Evolutionary conservation across 106 monocot genomes (phyloP), one percentile per base, ranked within the genome.

Genomic region (Iris macrosiphon): DNA sequence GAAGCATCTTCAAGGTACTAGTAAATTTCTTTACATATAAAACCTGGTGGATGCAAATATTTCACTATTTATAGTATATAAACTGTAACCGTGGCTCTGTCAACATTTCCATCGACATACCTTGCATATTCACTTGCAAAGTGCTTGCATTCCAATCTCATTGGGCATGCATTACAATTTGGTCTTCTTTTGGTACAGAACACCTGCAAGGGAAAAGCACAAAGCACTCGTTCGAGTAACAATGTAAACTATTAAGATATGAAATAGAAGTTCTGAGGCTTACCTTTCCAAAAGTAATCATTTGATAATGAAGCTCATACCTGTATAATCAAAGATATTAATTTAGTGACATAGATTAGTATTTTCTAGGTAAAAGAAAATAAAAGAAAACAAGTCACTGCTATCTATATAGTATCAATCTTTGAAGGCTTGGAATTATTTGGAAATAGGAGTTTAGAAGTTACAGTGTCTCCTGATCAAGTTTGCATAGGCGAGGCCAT

Each of bases 261-360:
- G 24, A 49, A 24, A 10, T 22, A 59, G 4, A n/a, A 35, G 10
- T 1, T 42, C 39, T 59, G 1, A 3, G 1, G 15, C 19, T 35
- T 75, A 90, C 90, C 90, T 90, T 90, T 45, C 85, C 84, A 60
- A 80, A 81, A 61, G 90, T 80, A 31, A 90, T 90, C 72, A 90
- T 68, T 37, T 80, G 90, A 64, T 81, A 85, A 66, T 90, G 90
- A n/a, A 90, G 78, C 61, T 85, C 80, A 65, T 90, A 85, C 77
- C 90, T 90, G 66, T n/a, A n/a, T n/a, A n/a, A n/a, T n/a, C n/a
- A n/a, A n/a, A n/a, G n/a, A n/a, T n/a, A n/a, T n/a, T n/a, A n/a
- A n/a, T n/a, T n/a, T n/a, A n/a, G n/a, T n/a, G n/a, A n/a, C 49
- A 25, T 26, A n/a, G 43, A 46, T 41, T 12, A 66, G 25, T 7